Evolutionary conservation across 768 basidiomycete genomes (phyloP), one percentile per base, ranked within the genome.

Genomic region (Serendipita vermifera): DNA sequence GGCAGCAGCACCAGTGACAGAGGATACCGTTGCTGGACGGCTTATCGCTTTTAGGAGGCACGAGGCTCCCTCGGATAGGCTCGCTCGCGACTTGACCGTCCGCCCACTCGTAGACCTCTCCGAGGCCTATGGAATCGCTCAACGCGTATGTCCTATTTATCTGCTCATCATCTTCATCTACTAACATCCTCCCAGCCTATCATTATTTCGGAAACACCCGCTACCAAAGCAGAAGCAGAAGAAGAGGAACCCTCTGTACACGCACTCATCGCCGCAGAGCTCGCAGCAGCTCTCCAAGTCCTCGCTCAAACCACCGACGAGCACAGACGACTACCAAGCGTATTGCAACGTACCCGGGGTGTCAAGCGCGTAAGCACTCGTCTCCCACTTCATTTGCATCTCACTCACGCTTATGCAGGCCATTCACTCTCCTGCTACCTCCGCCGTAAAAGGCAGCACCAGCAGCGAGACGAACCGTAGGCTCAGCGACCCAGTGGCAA

Each of bases 81-180:
- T 27, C 33, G 60, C 60, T 14, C 56, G 56, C 24, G 59, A 59
- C 9, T 46, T 61, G 17, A 59, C 60, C 4, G 59, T 61, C 15
- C 56, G 54, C 35, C 60, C 60, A 5, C 53, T 61, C 9, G 60
- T 59, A n/a, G 58, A 61, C 40, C 59, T 61, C 27, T 59, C 59
- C 13, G 55, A 54, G 53, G 60, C 60, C 14, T 61, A 58, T 55
- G 56, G 54, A 1, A 7, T 26, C n/a, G 46, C 22, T 29, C 9
- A 22, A 29, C 29, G 29, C 5, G 7, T 29, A n/a, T 5, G 46
- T 51, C 9, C n/a, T 22, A 29, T 26, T 51, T 20, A 20, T 29
- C 17, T 51, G n/a, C 7, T 17, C 20, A 15, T n/a, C 15, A n/a
- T 20, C 20, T 26, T 15, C 3, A 5, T 9, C 46, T 26, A 9